Percentiles rank a stretch among this genome's conserved stretches.
phyloP scores from a whole-genome alignment of 2,329 filamentous ascomycete species.

The Magnaporthales sp. region DNA sequence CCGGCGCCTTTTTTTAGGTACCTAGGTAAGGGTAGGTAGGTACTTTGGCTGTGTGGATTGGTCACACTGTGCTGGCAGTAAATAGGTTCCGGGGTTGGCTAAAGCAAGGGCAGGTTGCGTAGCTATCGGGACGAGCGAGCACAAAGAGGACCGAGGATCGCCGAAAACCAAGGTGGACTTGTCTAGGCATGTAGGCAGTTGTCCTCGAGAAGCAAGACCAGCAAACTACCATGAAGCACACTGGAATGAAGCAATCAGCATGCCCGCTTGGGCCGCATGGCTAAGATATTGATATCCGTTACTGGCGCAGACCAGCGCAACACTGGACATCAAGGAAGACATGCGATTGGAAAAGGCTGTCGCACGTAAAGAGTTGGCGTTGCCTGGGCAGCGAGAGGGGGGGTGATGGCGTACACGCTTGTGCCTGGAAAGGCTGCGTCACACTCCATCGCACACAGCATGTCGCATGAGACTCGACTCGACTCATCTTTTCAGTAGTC shows the following conservation, averaged over 20 bases:
- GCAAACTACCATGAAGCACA: not conserved
- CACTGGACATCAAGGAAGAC: no score
- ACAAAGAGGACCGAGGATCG: not conserved
- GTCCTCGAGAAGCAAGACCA: not conserved
- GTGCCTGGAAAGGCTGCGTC: not conserved
- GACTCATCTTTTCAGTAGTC: not conserved
- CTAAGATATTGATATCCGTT: not conserved
- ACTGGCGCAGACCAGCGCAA: not conserved
- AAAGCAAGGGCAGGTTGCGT: not conserved
- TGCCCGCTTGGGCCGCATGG: not conserved
- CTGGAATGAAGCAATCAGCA: not conserved
- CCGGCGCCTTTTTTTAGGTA: not conserved
- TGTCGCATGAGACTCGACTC: not conserved
- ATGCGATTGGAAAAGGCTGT: not conserved
- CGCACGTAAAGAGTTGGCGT: not conserved
- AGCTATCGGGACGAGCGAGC: not conserved
- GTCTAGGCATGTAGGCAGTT: not conserved
- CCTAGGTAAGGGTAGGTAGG: not conserved
- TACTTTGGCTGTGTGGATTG: not conserved
- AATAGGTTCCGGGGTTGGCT: not conserved
- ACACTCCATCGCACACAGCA: not conserved
- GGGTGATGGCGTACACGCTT: not conserved
- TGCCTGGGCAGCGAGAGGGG: not conserved
- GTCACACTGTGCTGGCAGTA: not conserved
- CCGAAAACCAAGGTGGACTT: not conserved